Evolutionary conservation across 2,329 filamentous ascomycete genomes (phyloP), one percentile per base, ranked within the genome.

Genomic region (Dryadomyces sulphureus): DNA sequence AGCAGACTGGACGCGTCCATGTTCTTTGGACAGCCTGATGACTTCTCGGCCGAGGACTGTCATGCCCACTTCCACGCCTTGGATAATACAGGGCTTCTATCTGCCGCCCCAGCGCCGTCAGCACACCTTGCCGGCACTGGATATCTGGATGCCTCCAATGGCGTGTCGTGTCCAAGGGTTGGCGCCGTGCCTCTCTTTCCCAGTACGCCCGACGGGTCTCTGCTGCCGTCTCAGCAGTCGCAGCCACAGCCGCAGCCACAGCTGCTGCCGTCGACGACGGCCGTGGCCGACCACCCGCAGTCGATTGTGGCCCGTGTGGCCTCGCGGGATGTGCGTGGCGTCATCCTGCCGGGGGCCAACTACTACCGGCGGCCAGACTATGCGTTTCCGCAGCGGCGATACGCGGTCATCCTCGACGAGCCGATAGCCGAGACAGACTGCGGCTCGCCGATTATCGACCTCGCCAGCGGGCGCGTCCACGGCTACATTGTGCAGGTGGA

Each of bases 401-500:
- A 45, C 35, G 38, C 46, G 1, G 42, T 40, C 4, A 11, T 48
- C 1, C 32, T 48, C 11, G 46, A 48, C 21, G 27, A 42, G n/a
- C 14, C 38, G 5, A 32, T 48, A 6, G 38, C 22, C 7, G 46
- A 45, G 12, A 20, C 42, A 1, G 46, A 48, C 24, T 30, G 27
- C 24, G 46, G 46, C 7, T 25, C 46, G 4, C 20, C n/a, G 4
- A 32, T 48, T 11, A 12, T 48, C 24, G 38, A 45, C 14, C 8
- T 32, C 7, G 30, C 4, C 9, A 45, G 38, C 5, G 22, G 20
- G 9, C 21, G 20, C 17, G 12, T 20, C 20, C 19, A 27, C 8
- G 46, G 46, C 5, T 43, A 48, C 19, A 41, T 48, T 19, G 27
- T 44, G 8, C 46, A 48, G 14, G 20, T 48, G 14, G 35, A 4